Evolutionary conservation across 805 yeast genomes (phyloP).

Genomic region (Spathaspora gorwiae): DNA sequence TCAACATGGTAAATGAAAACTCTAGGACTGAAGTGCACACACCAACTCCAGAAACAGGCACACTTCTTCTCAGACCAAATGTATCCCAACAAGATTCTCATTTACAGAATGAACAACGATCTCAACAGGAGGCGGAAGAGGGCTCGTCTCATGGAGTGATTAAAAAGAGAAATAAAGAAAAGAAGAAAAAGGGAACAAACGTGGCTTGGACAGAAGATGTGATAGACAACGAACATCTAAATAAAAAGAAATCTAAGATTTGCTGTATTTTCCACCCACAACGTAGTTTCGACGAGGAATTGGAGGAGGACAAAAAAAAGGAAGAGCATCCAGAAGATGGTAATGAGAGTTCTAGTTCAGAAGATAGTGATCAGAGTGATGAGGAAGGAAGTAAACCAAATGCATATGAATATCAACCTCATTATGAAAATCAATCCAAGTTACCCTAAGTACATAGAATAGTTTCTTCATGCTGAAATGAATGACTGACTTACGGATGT

Average conservation of each 20-base stretch:
- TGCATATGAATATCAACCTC: constrained; percentile 88
- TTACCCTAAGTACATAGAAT: background rate
- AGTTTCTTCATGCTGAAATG: too few relatives aligned
- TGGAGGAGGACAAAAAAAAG: constrained; percentile 2
- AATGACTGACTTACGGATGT: too few relatives aligned
- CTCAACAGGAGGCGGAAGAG: background rate
- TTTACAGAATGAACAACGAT: background rate
- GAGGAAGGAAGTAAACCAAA: constrained; percentile 44
- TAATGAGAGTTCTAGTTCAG: constrained; percentile 12
- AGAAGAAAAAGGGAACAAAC: constrained; percentile 35
- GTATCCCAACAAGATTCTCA: background rate
- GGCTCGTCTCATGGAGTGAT: constrained; percentile 5
- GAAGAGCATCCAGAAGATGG: constrained; percentile 48
- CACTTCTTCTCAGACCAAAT: constrained; percentile 1
- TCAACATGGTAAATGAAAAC: background rate
- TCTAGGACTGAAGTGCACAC: background rate
- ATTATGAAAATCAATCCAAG: constrained; percentile 31
- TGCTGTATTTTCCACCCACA: constrained; percentile 81
- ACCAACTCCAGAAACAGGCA: background rate
- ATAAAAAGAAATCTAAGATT: constrained; percentile 85
- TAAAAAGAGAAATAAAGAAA: background rate
- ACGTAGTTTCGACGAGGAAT: constrained; percentile 8
- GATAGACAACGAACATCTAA: constrained; percentile 84
- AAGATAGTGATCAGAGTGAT: constrained; percentile 23
- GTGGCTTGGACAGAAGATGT: constrained; percentile 86